Conservation (phyloP, 2,329 filamentous ascomycete species). For the Fusarium pseudonygamai region DNA sequence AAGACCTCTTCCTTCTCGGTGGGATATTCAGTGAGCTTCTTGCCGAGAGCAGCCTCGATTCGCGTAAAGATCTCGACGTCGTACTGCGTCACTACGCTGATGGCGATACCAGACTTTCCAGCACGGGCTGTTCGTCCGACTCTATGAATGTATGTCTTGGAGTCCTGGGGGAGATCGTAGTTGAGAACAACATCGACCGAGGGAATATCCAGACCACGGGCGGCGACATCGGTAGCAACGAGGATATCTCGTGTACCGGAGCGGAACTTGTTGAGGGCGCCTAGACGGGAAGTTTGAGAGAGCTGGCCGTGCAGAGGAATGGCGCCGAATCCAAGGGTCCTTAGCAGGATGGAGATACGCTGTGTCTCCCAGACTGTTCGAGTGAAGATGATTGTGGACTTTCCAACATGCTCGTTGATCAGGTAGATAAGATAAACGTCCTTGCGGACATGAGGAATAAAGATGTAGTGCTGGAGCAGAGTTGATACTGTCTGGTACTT, state of each 20-base stretch:
- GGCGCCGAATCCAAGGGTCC: constrained; percentile 85
- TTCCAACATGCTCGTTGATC: constrained; percentile 86
- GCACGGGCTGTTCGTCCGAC: constrained; percentile 90
- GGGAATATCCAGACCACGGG: constrained; percentile 91
- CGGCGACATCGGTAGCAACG: constrained; percentile 93
- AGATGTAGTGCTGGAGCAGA: constrained; percentile 84
- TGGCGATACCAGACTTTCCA: constrained; percentile 82
- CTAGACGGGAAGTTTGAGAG: constrained; percentile 85
- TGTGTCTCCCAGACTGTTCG: constrained; percentile 93
- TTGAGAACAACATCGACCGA: constrained; percentile 90
- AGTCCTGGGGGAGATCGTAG: constrained; percentile 83
- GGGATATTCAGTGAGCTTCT: constrained; percentile 75
- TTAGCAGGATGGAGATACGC: constrained; percentile 82
- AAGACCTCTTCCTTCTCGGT: constrained; percentile 85
- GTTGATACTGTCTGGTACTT: constrained; percentile 94
- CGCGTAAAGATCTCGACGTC: constrained; percentile 82
- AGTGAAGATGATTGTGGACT: constrained; percentile 89
- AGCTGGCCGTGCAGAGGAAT: constrained; percentile 95
- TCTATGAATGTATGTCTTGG: constrained; percentile 90
- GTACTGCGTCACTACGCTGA: constrained; percentile 87
- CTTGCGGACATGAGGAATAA: constrained; percentile 87
- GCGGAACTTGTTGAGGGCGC: constrained; percentile 90
- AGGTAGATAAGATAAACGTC: constrained; percentile 90
- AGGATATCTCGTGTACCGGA: constrained; percentile 83
- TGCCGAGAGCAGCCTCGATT: constrained; percentile 84